Percentiles rank a stretch among this genome's conserved stretches.
phyloP scores from a whole-genome alignment of 164 flowering plant species.

The Malania oleifera region DNA sequence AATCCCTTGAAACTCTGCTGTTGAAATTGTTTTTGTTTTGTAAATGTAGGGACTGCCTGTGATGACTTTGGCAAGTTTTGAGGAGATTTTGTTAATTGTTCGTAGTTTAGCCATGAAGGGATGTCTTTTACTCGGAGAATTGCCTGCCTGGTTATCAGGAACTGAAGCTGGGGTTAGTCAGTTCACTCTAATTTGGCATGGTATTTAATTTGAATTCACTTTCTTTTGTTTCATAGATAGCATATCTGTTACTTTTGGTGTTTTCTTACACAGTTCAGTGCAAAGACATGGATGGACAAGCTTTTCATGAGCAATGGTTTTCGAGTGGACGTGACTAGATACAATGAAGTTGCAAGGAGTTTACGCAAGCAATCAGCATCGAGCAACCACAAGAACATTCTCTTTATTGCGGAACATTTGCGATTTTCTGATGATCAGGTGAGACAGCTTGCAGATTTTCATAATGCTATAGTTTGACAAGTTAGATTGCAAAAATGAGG shows the following conservation, averaged over 20 bases:
- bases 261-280: slow-evolving; percentile 28
- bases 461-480: background rate
- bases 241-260: background rate
- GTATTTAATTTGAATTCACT: background rate
- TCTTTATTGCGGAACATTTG: slow-evolving; percentile 77
- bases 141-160: slow-evolving; percentile 58
- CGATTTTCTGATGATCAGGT: slow-evolving; percentile 91
- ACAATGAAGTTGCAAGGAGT: slow-evolving; percentile 39
- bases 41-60: slow-evolving; percentile 68
- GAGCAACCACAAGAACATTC: slow-evolving; percentile 32
- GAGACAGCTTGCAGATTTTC: background rate
- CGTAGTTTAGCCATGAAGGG: slow-evolving; percentile 71
- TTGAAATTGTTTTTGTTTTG: background rate
- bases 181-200: slow-evolving; percentile 4
- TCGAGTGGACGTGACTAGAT: slow-evolving; percentile 37
- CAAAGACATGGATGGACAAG: slow-evolving; percentile 51
- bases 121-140: slow-evolving; percentile 62
- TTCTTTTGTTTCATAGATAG: background rate
- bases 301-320: slow-evolving; percentile 73
- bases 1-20: background rate
- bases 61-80: slow-evolving; percentile 47
- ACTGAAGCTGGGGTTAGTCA: slow-evolving; percentile 42
- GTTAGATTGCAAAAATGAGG: too few relatives aligned
- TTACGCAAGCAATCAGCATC: slow-evolving; percentile 28
- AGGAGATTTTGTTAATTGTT: slow-evolving; percentile 45